Conservation (phyloP, 2,329 filamentous ascomycete species). For the Stemphylium vesicarium region DNA sequence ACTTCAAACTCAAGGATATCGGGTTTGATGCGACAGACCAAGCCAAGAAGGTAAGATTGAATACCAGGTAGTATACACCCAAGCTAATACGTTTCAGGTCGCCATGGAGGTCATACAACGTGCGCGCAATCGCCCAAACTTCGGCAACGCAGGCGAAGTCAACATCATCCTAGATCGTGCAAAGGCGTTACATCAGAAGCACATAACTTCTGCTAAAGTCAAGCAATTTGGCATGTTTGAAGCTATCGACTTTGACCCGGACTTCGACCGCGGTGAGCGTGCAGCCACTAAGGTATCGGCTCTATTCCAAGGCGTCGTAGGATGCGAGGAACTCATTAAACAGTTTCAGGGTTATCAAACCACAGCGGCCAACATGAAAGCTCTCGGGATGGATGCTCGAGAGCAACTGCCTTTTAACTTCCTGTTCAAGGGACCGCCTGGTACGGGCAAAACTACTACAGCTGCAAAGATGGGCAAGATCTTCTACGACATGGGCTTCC, state of each 20-base stretch:
- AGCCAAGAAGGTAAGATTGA: conserved; percentile 50
- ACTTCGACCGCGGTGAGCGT: conserved; percentile 61
- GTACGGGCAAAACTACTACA: conserved; percentile 75
- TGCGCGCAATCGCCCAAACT: conserved; percentile 67
- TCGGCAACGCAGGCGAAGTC: conserved; percentile 76
- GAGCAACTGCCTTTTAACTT: conserved; percentile 70
- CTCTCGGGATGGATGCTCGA: conserved; percentile 61
- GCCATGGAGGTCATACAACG: conserved; percentile 67
- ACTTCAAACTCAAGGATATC: conserved; percentile 66
- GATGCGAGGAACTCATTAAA: conserved; percentile 61
- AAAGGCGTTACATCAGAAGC: conserved; percentile 59
- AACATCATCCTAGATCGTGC: conserved; percentile 68
- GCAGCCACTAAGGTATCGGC: conserved; percentile 53
- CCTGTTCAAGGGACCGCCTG: conserved; percentile 70
- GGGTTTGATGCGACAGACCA: conserved; percentile 60
- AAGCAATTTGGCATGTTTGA: conserved; percentile 46
- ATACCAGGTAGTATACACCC: not conserved
- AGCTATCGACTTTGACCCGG: conserved; percentile 62
- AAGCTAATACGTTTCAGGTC: conserved; percentile 8
- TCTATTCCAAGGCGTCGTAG: conserved; percentile 66
- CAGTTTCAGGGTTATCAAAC: conserved; percentile 63
- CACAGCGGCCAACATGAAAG: conserved; percentile 59
- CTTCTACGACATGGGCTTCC: conserved; percentile 75
- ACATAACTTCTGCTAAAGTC: conserved; percentile 41
- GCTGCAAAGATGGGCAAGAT: conserved; percentile 77